Conservation (phyloP, 2,329 filamentous ascomycete genomes). For the Nemania sp. region DNA sequence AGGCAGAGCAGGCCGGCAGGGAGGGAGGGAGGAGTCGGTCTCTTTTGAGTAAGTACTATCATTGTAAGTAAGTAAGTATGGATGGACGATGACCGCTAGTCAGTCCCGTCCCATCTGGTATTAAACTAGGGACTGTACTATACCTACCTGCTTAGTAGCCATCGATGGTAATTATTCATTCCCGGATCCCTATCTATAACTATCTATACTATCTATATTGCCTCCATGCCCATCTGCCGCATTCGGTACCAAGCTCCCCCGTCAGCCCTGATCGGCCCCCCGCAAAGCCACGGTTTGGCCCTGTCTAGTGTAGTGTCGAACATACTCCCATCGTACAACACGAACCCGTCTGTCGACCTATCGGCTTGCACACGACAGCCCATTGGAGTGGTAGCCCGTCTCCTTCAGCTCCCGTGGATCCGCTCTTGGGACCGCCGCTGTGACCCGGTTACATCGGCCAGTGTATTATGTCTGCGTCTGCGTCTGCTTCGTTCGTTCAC, state of each 20-base stretch:
- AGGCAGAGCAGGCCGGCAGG: neutral
- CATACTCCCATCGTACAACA: conserved; percentile 31
- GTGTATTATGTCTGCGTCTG: conserved; percentile 31
- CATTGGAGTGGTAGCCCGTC: conserved; percentile 33
- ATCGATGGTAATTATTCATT: too few relatives aligned
- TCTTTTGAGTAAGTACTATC: too few relatives aligned
- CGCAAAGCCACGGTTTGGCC: conserved; percentile 39
- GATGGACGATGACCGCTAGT: conserved; percentile 2
- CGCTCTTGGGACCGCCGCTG: conserved; percentile 33
- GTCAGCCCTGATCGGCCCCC: conserved; percentile 38
- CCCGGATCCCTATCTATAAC: conserved; percentile 11
- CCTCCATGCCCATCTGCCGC: conserved; percentile 30
- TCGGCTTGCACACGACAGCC: conserved; percentile 30
- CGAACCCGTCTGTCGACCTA: conserved; percentile 32
- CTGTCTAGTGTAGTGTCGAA: conserved; percentile 32
- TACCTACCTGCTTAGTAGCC: neutral
- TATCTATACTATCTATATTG: conserved; percentile 25
- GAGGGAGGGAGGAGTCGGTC: neutral
- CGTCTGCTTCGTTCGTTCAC: too few relatives aligned
- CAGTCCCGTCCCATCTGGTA: conserved; percentile 6
- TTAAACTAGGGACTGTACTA: neutral
- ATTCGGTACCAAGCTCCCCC: conserved; percentile 33
- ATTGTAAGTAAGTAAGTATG: neutral
- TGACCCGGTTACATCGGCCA: conserved; percentile 34
- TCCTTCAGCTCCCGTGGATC: conserved; percentile 37